Evolutionary conservation across 148 eudicot species (phyloP).

Genomic region (Vaccinium myrtillus): DNA sequence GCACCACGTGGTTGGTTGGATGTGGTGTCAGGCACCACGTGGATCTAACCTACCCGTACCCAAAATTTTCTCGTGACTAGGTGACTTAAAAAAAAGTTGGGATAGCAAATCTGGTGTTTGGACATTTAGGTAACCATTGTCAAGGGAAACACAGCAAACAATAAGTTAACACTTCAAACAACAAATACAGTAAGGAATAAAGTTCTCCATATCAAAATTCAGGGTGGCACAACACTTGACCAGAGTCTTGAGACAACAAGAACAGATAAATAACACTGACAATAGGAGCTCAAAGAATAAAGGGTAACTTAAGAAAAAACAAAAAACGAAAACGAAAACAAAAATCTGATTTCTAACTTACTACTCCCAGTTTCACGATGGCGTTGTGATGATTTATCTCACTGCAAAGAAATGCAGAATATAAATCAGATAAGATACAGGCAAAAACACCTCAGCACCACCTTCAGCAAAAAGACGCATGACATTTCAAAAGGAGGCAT

Average conservation of each 20-base stretch:
- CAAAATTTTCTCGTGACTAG: too few species aligned
- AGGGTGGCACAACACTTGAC: neutral
- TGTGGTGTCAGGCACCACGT: too few species aligned
- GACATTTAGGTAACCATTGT: too few species aligned
- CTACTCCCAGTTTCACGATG: slow-evolving; percentile 11
- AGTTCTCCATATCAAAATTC: neutral
- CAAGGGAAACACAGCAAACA: too few species aligned
- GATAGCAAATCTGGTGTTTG: too few species aligned
- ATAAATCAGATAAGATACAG: slow-evolving; percentile 9
- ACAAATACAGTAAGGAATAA: too few species aligned
- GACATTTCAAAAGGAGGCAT: neutral
- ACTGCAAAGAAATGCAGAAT: slow-evolving; percentile 40
- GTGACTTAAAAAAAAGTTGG: too few species aligned
- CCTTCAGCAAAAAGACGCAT: slow-evolving; percentile 1
- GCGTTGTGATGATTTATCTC: slow-evolving; percentile 10
- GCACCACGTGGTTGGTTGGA: too few species aligned
- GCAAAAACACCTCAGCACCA: slow-evolving; percentile 12
- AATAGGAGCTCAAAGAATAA: slow-evolving; percentile 5
- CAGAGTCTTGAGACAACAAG: neutral
- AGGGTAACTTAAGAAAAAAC: neutral
- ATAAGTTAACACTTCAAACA: too few species aligned
- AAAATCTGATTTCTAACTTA: slow-evolving; percentile 5
- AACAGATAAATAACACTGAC: neutral
- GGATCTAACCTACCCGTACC: too few species aligned
- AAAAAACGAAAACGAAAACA: neutral